These are phyloP conservation scores for Chlorella sorokiniana DNA, from an alignment of 139 green algal species.

Conservation along the genomic window DNA sequence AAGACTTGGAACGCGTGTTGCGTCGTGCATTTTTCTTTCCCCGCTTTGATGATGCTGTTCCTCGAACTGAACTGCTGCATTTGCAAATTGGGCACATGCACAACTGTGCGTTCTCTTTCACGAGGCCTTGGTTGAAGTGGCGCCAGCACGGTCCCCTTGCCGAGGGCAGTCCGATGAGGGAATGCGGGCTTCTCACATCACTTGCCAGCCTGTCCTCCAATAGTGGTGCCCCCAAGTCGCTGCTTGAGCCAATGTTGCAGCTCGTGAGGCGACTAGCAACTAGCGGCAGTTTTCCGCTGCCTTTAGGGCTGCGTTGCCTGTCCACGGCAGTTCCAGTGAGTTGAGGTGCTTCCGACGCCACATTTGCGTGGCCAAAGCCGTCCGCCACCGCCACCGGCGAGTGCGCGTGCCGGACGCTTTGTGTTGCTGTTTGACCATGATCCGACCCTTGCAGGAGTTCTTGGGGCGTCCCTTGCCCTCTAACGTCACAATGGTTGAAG, in stretches of 20 bases:
- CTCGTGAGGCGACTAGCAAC: not conserved
- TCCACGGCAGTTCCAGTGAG: conserved; percentile 2
- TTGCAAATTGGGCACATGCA: too few relatives aligned
- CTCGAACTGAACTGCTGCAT: too few relatives aligned
- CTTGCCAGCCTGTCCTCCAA: too few relatives aligned
- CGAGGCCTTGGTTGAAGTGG: too few relatives aligned
- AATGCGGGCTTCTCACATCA: too few relatives aligned
- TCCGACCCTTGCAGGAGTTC: conserved; percentile 4
- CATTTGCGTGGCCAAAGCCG: not conserved
- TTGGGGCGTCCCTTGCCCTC: conserved; percentile 42
- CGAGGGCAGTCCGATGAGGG: too few relatives aligned
- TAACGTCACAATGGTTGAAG: conserved; percentile 77
- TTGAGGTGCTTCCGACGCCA: too few relatives aligned
- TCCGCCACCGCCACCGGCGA: not conserved
- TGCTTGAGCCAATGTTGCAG: not conserved
- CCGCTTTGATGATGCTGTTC: too few relatives aligned
- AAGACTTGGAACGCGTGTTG: not conserved
- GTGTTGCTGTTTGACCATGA: not conserved
- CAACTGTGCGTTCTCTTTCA: too few relatives aligned
- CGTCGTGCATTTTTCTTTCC: not conserved
- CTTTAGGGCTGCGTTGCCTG: not conserved
- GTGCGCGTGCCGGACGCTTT: too few relatives aligned
- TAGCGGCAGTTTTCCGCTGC: not conserved
- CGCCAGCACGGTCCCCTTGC: too few relatives aligned
- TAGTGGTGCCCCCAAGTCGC: not conserved